Conservation (phyloP, 2,329 filamentous ascomycete genomes). For the Apiospora arundinis region DNA sequence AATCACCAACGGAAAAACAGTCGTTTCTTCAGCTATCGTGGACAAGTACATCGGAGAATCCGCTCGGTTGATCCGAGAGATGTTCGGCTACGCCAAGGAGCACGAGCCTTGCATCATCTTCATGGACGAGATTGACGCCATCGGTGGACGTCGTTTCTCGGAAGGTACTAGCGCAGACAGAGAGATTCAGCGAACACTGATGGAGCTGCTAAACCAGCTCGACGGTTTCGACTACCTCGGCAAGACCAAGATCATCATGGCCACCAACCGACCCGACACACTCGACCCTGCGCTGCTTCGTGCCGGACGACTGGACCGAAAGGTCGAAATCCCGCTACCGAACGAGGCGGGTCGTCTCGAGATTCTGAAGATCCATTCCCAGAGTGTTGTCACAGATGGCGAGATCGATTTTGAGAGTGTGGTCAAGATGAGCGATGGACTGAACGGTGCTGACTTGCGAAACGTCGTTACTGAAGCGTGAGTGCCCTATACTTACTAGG, state of each 20-base stretch:
- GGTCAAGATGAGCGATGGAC: conserved; percentile 98
- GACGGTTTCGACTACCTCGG: conserved; percentile 99
- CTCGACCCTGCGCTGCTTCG: conserved; percentile 91
- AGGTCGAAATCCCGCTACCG: conserved; percentile 96
- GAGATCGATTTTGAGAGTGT: conserved; percentile 99
- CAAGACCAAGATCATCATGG: conserved; percentile 99
- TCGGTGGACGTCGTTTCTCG: conserved; percentile 93
- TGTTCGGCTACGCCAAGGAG: conserved; percentile 99
- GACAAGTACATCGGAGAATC: conserved; percentile 99
- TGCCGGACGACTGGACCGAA: conserved; percentile 92
- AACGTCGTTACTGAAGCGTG: conserved; percentile 99
- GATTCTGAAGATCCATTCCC: conserved; percentile 96
- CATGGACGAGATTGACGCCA: conserved; percentile 99
- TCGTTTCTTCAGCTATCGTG: conserved; percentile 97
- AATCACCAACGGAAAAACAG: conserved; percentile 52
- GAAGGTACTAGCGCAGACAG: conserved; percentile 97
- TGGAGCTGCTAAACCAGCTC: conserved; percentile 98
- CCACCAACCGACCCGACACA: conserved; percentile 95
- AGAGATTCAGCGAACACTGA: conserved; percentile 96
- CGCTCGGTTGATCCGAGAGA: conserved; percentile 94
- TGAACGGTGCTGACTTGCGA: conserved; percentile 96
- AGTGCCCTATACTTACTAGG: conserved; percentile 48
- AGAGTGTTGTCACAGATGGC: conserved; percentile 84
- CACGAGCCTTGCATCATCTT: conserved; percentile 99
- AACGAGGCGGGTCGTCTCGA: conserved; percentile 97